Evolutionary conservation across 164 flowering plant species (phyloP).

Genomic region (Magnolia changhungtana): DNA sequence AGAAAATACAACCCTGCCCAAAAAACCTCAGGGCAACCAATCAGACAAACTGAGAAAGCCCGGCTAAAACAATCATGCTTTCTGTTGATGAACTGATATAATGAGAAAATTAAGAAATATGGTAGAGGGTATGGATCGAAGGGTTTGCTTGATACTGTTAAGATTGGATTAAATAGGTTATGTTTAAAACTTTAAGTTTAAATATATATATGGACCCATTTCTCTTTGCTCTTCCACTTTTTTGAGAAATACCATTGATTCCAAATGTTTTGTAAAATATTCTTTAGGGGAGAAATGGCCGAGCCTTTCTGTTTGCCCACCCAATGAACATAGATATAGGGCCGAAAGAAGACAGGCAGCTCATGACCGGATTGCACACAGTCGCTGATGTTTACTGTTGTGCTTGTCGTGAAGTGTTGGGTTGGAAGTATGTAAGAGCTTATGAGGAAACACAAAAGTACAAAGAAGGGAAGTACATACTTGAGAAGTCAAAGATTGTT

Average conservation of each 20-base stretch:
- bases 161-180: no score
- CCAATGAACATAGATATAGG: constrained; percentile 53
- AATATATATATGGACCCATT: no score
- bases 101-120: not conserved
- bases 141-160: not conserved
- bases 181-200: no score
- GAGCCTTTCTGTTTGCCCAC: constrained; percentile 55
- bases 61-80: no score
- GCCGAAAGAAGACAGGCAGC: constrained; percentile 48
- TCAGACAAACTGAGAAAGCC: no score
- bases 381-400: constrained; percentile 53
- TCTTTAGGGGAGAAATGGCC: constrained; percentile 43
- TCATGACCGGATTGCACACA: constrained; percentile 54
- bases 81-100: not conserved
- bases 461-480: constrained; percentile 60
- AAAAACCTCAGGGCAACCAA: no score
- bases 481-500: constrained; percentile 52
- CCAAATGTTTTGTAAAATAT: not conserved
- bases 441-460: constrained; percentile 59
- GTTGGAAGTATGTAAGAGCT: constrained; percentile 61
- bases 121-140: not conserved
- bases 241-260: not conserved
- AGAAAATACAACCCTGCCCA: no score
- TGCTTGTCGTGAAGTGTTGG: constrained; percentile 52
- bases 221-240: not conserved